A percentile compares a stretch with the other conserved stretches of the same genome.
These are phyloP conservation scores for Anthracocystis walkeri DNA, from an alignment of 1,284 basidiomycete species.

Conservation along the genomic window DNA sequence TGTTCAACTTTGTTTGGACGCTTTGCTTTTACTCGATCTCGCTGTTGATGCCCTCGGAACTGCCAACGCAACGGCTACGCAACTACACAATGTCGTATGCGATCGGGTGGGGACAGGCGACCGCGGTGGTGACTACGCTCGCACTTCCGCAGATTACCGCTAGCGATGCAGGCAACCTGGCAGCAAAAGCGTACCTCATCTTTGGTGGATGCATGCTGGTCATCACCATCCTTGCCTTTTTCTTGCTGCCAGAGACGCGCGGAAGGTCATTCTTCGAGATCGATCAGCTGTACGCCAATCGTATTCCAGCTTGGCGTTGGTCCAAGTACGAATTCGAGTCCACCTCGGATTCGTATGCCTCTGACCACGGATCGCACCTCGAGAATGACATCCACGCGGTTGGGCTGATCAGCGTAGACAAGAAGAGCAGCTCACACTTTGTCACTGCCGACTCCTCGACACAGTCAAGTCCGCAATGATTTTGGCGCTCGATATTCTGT, in stretches of 20 bases:
- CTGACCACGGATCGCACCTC: slow-evolving; percentile 14
- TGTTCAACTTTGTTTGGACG: slow-evolving; percentile 63
- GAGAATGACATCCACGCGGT: slow-evolving; percentile 27
- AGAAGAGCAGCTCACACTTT: slow-evolving; percentile 27
- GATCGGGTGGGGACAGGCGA: slow-evolving; percentile 58
- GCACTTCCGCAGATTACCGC: slow-evolving; percentile 56
- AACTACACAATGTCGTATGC: slow-evolving; percentile 63
- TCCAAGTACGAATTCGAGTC: slow-evolving; percentile 42
- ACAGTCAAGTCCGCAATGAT: slow-evolving; percentile 5
- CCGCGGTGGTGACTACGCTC: slow-evolving; percentile 59
- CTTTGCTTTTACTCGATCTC: slow-evolving; percentile 61
- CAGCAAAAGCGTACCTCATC: slow-evolving; percentile 62
- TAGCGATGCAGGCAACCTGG: slow-evolving; percentile 50
- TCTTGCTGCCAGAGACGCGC: slow-evolving; percentile 56
- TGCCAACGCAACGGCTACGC: slow-evolving; percentile 55
- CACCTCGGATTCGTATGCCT: background rate
- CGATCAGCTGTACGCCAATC: slow-evolving; percentile 57
- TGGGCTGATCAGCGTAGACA: slow-evolving; percentile 39
- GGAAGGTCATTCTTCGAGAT: slow-evolving; percentile 59
- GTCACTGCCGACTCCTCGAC: slow-evolving; percentile 9
- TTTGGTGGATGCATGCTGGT: slow-evolving; percentile 58
- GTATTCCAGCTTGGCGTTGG: slow-evolving; percentile 53
- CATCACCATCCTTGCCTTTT: slow-evolving; percentile 49
- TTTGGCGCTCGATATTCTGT: background rate
- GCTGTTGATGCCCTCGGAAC: slow-evolving; percentile 58